phyloP scores from a whole-genome alignment of 1,139 yeast species.

The Geotrichum candidum region DNA sequence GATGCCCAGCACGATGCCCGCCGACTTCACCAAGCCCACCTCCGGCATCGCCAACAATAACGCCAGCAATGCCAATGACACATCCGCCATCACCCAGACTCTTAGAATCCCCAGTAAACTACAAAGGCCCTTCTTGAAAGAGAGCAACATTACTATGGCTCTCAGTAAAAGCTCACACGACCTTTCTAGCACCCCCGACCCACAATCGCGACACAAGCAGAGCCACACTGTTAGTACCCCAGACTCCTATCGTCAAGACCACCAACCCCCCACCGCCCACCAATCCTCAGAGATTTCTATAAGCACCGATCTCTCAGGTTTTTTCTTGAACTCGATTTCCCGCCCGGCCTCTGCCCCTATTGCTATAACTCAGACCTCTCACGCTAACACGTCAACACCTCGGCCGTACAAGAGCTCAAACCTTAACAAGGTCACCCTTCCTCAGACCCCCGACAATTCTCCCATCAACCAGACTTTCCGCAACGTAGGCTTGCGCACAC shows the following conservation, averaged over 20 bases:
- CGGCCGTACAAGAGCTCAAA: conserved; percentile 14
- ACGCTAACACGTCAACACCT: background rate
- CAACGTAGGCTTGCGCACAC: conserved; percentile 4
- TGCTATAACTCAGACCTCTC: background rate
- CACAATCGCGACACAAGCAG: background rate
- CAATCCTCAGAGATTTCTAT: background rate
- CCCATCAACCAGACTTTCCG: conserved; percentile 20
- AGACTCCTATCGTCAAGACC: background rate
- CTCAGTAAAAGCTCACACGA: background rate
- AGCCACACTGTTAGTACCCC: background rate
- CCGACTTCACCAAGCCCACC: background rate
- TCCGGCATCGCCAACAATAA: background rate
- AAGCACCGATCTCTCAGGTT: background rate
- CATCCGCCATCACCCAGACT: background rate
- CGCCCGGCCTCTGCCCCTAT: background rate
- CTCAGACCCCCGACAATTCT: conserved; percentile 26
- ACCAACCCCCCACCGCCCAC: background rate
- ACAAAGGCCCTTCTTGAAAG: background rate
- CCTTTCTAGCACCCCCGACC: background rate
- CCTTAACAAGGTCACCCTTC: conserved; percentile 20
- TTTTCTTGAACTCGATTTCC: background rate
- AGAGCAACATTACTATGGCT: background rate
- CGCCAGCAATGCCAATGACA: background rate
- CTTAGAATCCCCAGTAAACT: background rate
- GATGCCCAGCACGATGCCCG: background rate